Base-by-base conservation (phyloP, 2,329 filamentous ascomycete genomes). In the Sporothrix sp. region DNA sequence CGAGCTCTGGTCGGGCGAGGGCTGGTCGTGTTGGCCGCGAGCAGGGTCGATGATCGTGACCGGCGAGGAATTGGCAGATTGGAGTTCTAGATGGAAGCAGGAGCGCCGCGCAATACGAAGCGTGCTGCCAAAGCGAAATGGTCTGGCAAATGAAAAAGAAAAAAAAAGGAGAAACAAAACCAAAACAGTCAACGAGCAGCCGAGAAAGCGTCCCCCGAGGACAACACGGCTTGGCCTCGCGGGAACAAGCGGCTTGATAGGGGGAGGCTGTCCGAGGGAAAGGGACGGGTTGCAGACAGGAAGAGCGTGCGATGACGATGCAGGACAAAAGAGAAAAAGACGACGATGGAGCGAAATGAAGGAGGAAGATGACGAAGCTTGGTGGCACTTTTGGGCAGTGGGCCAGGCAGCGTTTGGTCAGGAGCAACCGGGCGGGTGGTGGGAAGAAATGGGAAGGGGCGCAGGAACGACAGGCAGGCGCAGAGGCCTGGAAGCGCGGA, bases 351-450 rank as follows among this genome's bases (percentile, higher is more conserved):
- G 25, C n/a, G 44, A 46, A 38, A 11, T 9, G 20, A 25, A 5
- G 18, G 30, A 25, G 32, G 27, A 38, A 49, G 53, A 57, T 57
- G 56, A 54, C 56, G 56, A 57, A 56, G 54, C 56, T 54, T 38
- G 30, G 40, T 18, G 21, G 27, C 42, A 33, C 23, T n/a, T 45
- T 45, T 45, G 43, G 43, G 43, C 43, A 45, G 43, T 35, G 43
- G 30, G 43, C 23, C 23, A 16, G 14, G 23, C 38, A 42, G 10
- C n/a, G 37, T 13, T 27, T 21, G 14, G 42, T 27, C 18, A 44
- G 42, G 42, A 44, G 27, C 18, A 18, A n/a, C 16, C 27, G 18
- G 16, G 7, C 32, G 16, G 32, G 11, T 6, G 16, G 37, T 25
- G 10, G 2, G 33, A n/a, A 36, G 33, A n/a, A n/a, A 35, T 35